phyloP scores from a whole-genome alignment of 768 basidiomycete genomes.

The Neoboletus brunneissimus region DNA sequence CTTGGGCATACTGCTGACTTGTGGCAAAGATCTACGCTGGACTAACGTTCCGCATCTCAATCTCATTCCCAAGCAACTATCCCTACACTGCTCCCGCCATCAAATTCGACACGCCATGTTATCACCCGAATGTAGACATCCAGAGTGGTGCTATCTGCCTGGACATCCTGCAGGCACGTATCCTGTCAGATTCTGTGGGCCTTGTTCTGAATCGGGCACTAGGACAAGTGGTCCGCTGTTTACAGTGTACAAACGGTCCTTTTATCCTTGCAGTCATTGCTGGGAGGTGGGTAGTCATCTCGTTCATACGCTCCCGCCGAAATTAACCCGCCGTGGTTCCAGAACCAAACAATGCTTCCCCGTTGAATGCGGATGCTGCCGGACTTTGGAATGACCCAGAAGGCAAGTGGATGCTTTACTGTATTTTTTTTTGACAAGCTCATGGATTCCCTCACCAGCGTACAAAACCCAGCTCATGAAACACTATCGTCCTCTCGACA shows the following conservation, averaged over 20 bases:
- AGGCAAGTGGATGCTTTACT: constrained; percentile 38
- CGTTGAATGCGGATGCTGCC: constrained; percentile 85
- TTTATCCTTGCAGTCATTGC: constrained; percentile 79
- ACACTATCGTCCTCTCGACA: constrained; percentile 60
- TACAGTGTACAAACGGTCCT: constrained; percentile 91
- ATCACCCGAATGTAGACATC: constrained; percentile 89
- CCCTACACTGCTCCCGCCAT: constrained; percentile 84
- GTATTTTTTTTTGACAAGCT: background rate
- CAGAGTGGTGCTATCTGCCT: constrained; percentile 74
- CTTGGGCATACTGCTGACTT: constrained; percentile 1
- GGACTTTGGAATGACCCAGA: constrained; percentile 72
- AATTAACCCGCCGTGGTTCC: constrained; percentile 1
- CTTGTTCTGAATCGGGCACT: constrained; percentile 8
- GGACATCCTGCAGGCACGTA: constrained; percentile 77
- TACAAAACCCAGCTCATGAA: constrained; percentile 72
- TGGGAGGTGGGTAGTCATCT: constrained; percentile 63
- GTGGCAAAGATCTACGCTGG: constrained; percentile 66
- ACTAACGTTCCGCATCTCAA: constrained; percentile 77
- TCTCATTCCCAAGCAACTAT: constrained; percentile 84
- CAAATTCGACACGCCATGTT: constrained; percentile 87
- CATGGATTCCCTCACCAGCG: constrained; percentile 37
- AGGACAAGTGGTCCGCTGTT: constrained; percentile 94
- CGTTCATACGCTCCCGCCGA: background rate
- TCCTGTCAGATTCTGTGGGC: too few relatives aligned
- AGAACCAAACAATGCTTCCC: constrained; percentile 95